phyloP scores from a whole-genome alignment of 164 flowering plant species.

The Malania oleifera region DNA sequence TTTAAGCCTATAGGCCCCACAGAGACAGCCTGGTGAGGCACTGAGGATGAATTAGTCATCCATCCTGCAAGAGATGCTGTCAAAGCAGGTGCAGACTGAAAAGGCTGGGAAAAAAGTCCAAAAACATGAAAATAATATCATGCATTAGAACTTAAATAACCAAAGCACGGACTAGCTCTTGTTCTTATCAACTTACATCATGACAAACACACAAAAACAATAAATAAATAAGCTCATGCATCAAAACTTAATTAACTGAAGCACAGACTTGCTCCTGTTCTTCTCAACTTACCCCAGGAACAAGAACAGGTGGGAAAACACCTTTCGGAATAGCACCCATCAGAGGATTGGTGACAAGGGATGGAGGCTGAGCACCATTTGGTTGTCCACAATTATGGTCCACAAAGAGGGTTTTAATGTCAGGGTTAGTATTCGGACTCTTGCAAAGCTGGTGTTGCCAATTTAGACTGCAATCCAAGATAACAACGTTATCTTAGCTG shows the following conservation, averaged over 20 bases:
- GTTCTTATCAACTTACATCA: constrained; percentile 24
- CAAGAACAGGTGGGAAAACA: constrained; percentile 29
- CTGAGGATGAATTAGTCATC: constrained; percentile 19
- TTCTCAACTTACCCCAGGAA: constrained; percentile 29
- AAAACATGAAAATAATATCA: not conserved
- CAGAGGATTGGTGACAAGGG: constrained; percentile 23
- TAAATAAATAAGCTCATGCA: not conserved
- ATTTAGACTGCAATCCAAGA: constrained; percentile 30
- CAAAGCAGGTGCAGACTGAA: constrained; percentile 21
- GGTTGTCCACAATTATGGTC: constrained; percentile 42
- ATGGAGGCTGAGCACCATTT: constrained; percentile 31
- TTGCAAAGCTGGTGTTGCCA: constrained; percentile 55
- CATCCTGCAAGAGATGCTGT: constrained; percentile 22
- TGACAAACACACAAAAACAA: too few relatives aligned
- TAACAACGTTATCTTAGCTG: not conserved
- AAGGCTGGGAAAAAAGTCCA: constrained; percentile 12
- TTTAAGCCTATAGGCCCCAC: constrained; percentile 18
- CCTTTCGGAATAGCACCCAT: constrained; percentile 29
- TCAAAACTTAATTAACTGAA: not conserved
- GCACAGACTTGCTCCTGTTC: not conserved
- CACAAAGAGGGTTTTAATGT: constrained; percentile 42
- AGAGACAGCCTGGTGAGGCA: constrained; percentile 16
- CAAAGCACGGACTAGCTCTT: not conserved
- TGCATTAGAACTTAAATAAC: not conserved
- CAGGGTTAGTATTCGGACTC: constrained; percentile 40